Evolutionary conservation across 768 basidiomycete genomes (phyloP), one percentile per base, ranked within the genome.

Genomic region (Pleurotus ostreatus): DNA sequence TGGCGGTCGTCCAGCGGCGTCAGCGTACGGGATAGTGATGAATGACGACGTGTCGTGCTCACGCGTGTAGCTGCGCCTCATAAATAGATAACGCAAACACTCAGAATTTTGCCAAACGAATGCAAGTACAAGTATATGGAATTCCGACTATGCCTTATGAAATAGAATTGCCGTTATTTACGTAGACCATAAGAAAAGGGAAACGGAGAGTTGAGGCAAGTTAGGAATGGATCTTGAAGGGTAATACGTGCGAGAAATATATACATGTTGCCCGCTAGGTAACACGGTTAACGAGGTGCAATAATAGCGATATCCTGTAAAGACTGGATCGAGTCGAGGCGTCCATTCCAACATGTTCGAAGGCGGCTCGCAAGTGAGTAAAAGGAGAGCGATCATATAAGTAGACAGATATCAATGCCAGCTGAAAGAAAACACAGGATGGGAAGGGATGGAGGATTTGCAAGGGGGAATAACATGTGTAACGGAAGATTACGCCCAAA

Each of bases 401-500:
- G 71, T 70, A 68, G 71, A 71, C 71, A 78, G 67, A 69, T 68
- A 65, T 60, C 55, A 63, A 57, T 63, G 54, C 55, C 47, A 48
- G 59, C 58, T 59, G 59, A 65, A 60, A 48, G 56, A 58, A 51
- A 55, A 59, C 62, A 54, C 52, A 62, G 56, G 60, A 58, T 59
- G 18, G 60, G 59, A 62, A 56, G 59, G 49, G 59, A 57, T 62
- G 56, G 63, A 54, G 62, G 63, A 62, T 65, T 67, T 60, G 59
- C 57, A 38, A 38, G 38, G 62, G 43, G 57, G 44, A 55, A 62
- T 58, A 57, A 38, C 56, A 59, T 61, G 60, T 51, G 59, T 57
- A 55, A 51, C 46, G 38, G 51, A 43, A 38, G 63, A 69, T 83
- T 78, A 93, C 76, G 91, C 91, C 91, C 91, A 93, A 56, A 93